Evolutionary conservation across 805 yeast genomes (phyloP).

Genomic region (Dipodascus geniculatus): DNA sequence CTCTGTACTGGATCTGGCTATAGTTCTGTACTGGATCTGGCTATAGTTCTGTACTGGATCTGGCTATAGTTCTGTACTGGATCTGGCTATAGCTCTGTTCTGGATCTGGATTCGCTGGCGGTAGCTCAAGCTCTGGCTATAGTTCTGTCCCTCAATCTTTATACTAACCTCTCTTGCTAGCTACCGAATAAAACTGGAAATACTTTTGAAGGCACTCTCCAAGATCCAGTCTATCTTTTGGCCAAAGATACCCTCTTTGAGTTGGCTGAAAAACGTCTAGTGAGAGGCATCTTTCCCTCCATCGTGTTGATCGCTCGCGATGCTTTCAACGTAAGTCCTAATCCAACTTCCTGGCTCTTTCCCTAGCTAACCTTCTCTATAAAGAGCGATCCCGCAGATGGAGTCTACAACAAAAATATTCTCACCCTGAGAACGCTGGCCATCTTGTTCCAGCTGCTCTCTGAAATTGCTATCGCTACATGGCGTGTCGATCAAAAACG

Average conservation of each 20-base stretch:
- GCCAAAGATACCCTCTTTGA: neutral
- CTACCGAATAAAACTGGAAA: neutral
- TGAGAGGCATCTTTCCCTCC: neutral
- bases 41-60: too few species aligned
- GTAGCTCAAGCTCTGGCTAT: too few species aligned
- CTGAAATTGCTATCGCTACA: neutral
- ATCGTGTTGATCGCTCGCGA: neutral
- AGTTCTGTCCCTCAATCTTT: neutral
- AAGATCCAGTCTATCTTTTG: neutral
- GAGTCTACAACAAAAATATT: neutral
- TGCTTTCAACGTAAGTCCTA: neutral
- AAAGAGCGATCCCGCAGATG: neutral
- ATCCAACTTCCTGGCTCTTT: neutral
- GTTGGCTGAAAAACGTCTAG: neutral
- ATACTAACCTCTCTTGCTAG: neutral
- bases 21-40: too few species aligned
- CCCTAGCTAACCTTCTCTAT: neutral
- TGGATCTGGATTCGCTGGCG: too few species aligned
- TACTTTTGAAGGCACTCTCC: neutral
- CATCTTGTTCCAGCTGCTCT: neutral
- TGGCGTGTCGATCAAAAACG: neutral
- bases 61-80: too few species aligned
- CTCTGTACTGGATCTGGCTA: too few species aligned
- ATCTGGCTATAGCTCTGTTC: too few species aligned
- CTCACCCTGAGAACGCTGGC: neutral